Percentiles rank a stretch among this genome's conserved stretches.
phyloP scores from a whole-genome alignment of 192 early-diverging fungal species.

The Geranomyces michiganensis region DNA sequence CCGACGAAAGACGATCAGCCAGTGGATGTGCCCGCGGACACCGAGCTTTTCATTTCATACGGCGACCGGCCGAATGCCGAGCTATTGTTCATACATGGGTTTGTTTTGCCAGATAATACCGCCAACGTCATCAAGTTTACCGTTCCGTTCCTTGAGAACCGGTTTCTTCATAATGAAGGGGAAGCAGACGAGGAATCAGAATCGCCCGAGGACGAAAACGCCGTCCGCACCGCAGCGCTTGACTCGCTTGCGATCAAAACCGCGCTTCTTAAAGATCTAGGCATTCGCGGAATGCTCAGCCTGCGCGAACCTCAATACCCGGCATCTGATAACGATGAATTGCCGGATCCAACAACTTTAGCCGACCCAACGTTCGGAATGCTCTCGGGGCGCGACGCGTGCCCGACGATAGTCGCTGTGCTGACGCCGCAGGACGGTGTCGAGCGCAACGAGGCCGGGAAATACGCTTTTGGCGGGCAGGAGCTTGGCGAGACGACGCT shows the following conservation, averaged over 20 bases:
- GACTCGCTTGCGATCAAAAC: constrained; percentile 17
- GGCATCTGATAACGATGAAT: neutral
- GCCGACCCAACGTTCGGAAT: constrained; percentile 20
- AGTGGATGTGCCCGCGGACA: constrained; percentile 11
- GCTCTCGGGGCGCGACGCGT: constrained; percentile 4
- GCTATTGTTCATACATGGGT: constrained; percentile 72
- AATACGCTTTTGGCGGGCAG: constrained; percentile 7
- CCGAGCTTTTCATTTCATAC: constrained; percentile 67
- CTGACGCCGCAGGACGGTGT: constrained; percentile 36
- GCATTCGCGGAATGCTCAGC: neutral
- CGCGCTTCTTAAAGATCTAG: constrained; percentile 5
- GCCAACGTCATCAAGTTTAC: constrained; percentile 29
- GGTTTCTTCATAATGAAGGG: neutral
- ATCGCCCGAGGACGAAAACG: constrained; percentile 9
- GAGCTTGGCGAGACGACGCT: constrained; percentile 1
- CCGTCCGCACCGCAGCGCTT: neutral
- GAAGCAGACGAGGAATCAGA: constrained; percentile 30
- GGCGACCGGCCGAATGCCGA: constrained; percentile 73
- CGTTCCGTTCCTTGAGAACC: constrained; percentile 37
- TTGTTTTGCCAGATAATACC: constrained; percentile 58
- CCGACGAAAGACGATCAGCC: neutral
- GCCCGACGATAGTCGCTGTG: constrained; percentile 21
- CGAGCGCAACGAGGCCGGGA: neutral
- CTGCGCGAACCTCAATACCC: neutral
- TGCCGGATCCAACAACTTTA: too few species aligned